Base-by-base conservation (phyloP, 1,139 yeast genomes). In the Candida sanyaensis region DNA sequence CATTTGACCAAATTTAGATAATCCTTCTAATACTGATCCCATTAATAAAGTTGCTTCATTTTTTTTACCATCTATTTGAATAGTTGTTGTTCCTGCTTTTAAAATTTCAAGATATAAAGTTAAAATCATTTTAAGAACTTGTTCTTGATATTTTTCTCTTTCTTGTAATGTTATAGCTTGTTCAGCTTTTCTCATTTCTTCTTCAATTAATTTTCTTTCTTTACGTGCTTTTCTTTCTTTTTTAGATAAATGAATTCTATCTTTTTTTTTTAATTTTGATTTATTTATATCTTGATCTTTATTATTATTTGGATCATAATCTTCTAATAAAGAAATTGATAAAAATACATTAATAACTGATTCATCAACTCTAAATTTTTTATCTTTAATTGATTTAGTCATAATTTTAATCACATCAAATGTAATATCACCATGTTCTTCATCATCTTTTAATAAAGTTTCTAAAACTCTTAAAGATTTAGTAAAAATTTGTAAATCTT, bases 11-110 rank as follows among this genome's bases (percentile, higher is more conserved):
- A 86, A 91, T 62, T 83, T 83, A 2, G 97, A 88, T 49, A 93
- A 71, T 6, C 98, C 98, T 71, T 93, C 98, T 46, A 93, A 74
- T 0, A 93, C 96, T 0, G 93, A 78, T 7, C 96, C 96, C 76
- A 90, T 84, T 48, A 93, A 73, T 13, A 55, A 56, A 23, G 59
- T 57, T n/a, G 81, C 79, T 41, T 81, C 80, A 27, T 82, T 78
- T 41, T 82, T 77, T 28, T 77, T 78, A 10, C 39, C 50, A 5
- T 57, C 60, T 1, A 62, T 52, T 23, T 61, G 61, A 2, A 72
- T 59, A 3, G 21, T 3, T 2, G 21, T 17, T 17, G 21, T 17
- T 17, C 77, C 77, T 6, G 73, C 73, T 62, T 81, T 87, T 53
- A 93, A 74, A 38, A 91, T 81, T 56, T 89, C 92, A 58, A 93